A percentile compares a stretch with the other conserved stretches of the same genome.
These are phyloP conservation scores for Paramecium pentaurelia DNA, from an alignment of 73 alveolate genomes.

Conservation along the genomic window DNA sequence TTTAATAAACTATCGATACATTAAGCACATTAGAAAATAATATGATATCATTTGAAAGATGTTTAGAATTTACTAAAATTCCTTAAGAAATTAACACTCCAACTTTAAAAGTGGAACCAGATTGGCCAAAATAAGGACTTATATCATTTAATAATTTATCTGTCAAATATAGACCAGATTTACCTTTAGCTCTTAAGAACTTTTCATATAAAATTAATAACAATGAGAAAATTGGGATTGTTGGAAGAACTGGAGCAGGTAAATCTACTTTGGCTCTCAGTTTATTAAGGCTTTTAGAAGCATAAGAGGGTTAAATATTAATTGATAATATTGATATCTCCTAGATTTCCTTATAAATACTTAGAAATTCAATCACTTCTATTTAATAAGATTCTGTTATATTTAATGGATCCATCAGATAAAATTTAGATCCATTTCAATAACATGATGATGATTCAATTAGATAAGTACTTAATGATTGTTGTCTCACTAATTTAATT, in stretches of 20 bases:
- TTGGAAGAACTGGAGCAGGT: constrained; percentile 90
- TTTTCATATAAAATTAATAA: constrained; percentile 57
- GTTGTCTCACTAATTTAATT: not conserved
- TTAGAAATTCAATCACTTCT: constrained; percentile 42
- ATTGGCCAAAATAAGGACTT: constrained; percentile 78
- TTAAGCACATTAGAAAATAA: constrained; percentile 76
- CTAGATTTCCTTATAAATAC: constrained; percentile 69
- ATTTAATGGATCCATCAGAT: constrained; percentile 17
- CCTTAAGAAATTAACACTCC: constrained; percentile 36
- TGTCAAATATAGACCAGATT: constrained; percentile 72
- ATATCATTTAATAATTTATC: constrained; percentile 63
- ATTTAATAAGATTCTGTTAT: not conserved
- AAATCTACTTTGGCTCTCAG: constrained; percentile 68
- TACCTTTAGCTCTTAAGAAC: constrained; percentile 69
- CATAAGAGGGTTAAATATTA: constrained; percentile 60
- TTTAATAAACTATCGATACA: constrained; percentile 64
- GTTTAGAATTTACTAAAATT: constrained; percentile 68
- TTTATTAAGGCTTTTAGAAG: constrained; percentile 65
- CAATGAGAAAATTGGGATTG: constrained; percentile 79
- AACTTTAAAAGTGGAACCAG: not conserved
- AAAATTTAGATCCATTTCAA: constrained; percentile 45
- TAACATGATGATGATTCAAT: not conserved
- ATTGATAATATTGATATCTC: constrained; percentile 84
- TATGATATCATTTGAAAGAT: constrained; percentile 82
- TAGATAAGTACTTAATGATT: not conserved